A percentile compares a stretch with the other conserved stretches of the same genome.
These are phyloP conservation scores for Pythium monospermum DNA, from an alignment of 352 stramenopile species.

Conservation along the genomic window DNA sequence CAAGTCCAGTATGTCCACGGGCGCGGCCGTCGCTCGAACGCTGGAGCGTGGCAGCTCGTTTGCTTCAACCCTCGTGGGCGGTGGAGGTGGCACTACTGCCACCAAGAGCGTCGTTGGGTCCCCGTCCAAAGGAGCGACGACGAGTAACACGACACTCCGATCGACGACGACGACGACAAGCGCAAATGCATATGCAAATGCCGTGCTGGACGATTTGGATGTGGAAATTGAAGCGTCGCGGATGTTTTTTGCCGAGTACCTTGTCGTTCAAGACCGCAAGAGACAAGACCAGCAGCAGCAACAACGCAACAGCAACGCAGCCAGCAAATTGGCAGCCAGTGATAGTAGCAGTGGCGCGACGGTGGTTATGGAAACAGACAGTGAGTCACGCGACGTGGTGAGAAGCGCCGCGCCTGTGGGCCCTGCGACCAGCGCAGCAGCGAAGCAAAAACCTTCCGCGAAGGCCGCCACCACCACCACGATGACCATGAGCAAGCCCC, in stretches of 20 bases:
- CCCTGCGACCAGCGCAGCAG: neutral
- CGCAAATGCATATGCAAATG: constrained; percentile 2
- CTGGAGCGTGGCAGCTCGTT: constrained; percentile 32
- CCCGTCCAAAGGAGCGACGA: constrained; percentile 9
- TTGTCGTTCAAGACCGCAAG: constrained; percentile 49
- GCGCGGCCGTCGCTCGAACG: constrained; percentile 17
- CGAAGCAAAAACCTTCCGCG: constrained; percentile 2
- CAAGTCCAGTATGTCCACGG: constrained; percentile 48
- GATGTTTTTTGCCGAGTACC: constrained; percentile 84
- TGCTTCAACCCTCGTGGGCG: constrained; percentile 17
- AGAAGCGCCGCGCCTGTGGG: neutral
- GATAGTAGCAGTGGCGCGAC: constrained; percentile 1
- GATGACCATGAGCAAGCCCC: neutral
- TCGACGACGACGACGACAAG: constrained; percentile 1
- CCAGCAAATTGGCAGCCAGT: neutral
- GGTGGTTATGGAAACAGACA: neutral
- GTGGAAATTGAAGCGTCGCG: constrained; percentile 80
- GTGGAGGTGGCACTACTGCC: constrained; percentile 2
- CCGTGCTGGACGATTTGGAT: constrained; percentile 74
- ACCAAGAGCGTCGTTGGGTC: constrained; percentile 11
- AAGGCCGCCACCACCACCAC: neutral
- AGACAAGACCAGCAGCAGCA: too few relatives aligned
- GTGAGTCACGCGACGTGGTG: neutral
- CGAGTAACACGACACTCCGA: constrained; percentile 16
- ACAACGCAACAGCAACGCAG: constrained; percentile 8